These are phyloP conservation scores for Macadamia tetraphylla DNA, from an alignment of 164 flowering plant genomes.

Conservation along the genomic window DNA sequence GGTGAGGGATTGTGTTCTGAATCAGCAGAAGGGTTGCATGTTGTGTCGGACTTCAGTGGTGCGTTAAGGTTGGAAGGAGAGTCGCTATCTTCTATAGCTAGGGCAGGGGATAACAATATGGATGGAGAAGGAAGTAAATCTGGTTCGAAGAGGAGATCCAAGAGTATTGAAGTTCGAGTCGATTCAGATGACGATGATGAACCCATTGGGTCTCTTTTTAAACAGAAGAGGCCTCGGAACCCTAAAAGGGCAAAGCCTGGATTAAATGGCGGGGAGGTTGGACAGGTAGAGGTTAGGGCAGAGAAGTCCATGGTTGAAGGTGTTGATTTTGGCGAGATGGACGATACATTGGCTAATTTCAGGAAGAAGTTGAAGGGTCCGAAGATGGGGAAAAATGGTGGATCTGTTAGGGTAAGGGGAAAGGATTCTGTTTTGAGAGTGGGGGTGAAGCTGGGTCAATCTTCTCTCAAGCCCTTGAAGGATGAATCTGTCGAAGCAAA, in stretches of 20 bases:
- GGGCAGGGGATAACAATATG: conserved; percentile 28
- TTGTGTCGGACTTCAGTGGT: conserved; percentile 20
- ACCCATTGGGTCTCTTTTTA: conserved; percentile 53
- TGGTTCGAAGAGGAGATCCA: conserved; percentile 31
- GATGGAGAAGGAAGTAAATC: conserved; percentile 34
- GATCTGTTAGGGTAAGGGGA: conserved; percentile 20
- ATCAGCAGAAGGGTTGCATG: conserved; percentile 16
- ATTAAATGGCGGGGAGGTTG: conserved; percentile 21
- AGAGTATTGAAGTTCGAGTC: conserved; percentile 21
- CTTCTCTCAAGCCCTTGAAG: conserved; percentile 5
- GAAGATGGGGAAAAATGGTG: conserved; percentile 37
- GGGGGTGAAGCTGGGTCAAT: conserved; percentile 10
- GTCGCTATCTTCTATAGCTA: conserved; percentile 10
- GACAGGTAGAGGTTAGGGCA: conserved; percentile 23
- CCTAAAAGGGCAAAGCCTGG: conserved; percentile 43
- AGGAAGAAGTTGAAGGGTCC: conserved; percentile 65
- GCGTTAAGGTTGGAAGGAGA: conserved; percentile 22
- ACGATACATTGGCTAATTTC: conserved; percentile 67
- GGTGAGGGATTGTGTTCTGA: conserved; percentile 15
- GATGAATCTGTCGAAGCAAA: conserved; percentile 18
- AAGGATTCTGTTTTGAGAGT: conserved; percentile 8
- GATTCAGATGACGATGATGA: conserved; percentile 54
- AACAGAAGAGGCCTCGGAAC: conserved; percentile 38
- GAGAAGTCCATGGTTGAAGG: conserved; percentile 19
- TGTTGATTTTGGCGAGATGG: conserved; percentile 55